These are phyloP conservation scores for Citrullus colocynthis DNA, from an alignment of 306 rosid species.

Conservation along the genomic window DNA sequence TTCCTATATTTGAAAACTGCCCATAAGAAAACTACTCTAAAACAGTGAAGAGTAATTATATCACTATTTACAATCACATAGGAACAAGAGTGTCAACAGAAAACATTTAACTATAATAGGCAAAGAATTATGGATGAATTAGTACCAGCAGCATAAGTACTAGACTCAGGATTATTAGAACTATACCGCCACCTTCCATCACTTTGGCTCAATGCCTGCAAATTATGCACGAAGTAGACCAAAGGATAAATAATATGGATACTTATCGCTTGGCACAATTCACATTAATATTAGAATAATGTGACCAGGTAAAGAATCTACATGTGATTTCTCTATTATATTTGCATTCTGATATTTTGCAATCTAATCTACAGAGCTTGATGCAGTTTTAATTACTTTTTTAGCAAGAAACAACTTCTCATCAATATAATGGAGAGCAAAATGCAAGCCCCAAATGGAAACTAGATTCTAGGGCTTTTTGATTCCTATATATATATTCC, in stretches of 20 bases:
- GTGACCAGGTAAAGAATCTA: background rate
- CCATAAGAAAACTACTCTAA: background rate
- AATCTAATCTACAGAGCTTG: background rate
- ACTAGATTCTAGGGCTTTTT: constrained; percentile 11
- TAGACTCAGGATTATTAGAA: constrained; percentile 77
- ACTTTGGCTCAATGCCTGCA: constrained; percentile 95
- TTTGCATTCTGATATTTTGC: background rate
- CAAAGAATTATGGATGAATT: constrained; percentile 8
- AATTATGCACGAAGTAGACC: constrained; percentile 6
- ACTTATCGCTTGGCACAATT: background rate
- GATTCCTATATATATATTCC: background rate
- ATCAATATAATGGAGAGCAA: background rate
- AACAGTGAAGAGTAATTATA: background rate
- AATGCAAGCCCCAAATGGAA: background rate
- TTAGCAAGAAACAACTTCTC: background rate
- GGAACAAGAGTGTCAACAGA: background rate
- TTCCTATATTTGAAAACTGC: background rate
- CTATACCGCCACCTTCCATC: constrained; percentile 99
- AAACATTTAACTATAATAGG: background rate
- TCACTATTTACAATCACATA: background rate
- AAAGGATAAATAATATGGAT: background rate
- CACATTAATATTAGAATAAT: background rate
- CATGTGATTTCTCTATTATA: background rate
- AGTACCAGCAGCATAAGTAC: constrained; percentile 97
- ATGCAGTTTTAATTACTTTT: background rate